These are phyloP conservation scores for Pseudopyricularia cyperi DNA, from an alignment of 2,329 filamentous ascomycete genomes.

Conservation along the genomic window DNA sequence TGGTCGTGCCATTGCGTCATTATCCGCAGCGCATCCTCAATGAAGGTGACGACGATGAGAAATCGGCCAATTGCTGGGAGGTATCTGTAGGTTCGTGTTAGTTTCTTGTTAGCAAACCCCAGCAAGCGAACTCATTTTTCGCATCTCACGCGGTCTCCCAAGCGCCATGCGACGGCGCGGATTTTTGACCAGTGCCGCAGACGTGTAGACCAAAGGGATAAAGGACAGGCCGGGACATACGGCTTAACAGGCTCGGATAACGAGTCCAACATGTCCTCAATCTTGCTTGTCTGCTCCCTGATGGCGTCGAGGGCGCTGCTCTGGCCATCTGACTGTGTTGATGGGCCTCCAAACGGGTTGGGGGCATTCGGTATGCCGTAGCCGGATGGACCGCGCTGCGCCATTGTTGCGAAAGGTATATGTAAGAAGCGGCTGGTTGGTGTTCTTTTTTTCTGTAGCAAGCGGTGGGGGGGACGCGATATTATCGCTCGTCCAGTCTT, in stretches of 20 bases:
- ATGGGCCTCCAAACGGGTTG: constrained; percentile 54
- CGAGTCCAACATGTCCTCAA: constrained; percentile 85
- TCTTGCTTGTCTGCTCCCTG: constrained; percentile 92
- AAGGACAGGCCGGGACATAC: constrained; percentile 40
- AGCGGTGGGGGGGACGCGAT: neutral
- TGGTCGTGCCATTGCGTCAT: constrained; percentile 97
- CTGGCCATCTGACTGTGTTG: constrained; percentile 44
- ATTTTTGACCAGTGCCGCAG: no score
- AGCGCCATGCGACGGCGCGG: neutral
- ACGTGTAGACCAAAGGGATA: neutral
- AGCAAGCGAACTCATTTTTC: no score
- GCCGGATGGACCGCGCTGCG: constrained; percentile 54
- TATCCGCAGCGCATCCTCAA: constrained; percentile 92
- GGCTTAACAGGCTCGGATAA: constrained; percentile 87
- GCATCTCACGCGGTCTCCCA: neutral
- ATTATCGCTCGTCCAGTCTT: neutral
- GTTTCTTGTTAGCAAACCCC: neutral
- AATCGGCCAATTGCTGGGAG: constrained; percentile 93
- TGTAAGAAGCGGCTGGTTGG: neutral
- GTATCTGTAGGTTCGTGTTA: constrained; percentile 43
- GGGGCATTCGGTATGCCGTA: constrained; percentile 66
- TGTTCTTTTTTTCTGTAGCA: neutral
- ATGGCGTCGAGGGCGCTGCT: constrained; percentile 77
- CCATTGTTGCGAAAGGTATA: constrained; percentile 17
- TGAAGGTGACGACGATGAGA: constrained; percentile 94